Evolutionary conservation across 2,329 filamentous ascomycete species (phyloP).

Genomic region (Talaromyces albobiverticillius): DNA sequence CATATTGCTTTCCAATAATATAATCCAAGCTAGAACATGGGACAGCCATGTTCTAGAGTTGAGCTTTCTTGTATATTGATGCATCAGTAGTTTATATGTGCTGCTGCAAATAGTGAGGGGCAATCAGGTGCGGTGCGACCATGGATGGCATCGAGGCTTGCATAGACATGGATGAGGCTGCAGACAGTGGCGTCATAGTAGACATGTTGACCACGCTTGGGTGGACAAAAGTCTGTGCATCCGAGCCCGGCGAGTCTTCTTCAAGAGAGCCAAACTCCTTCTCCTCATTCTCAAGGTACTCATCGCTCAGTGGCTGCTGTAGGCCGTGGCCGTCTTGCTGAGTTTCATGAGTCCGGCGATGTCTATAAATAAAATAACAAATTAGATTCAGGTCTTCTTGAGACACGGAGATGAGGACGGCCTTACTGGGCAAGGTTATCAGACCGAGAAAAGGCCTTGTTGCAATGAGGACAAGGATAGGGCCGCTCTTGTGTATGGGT

Average conservation of each 20-base stretch:
- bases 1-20: background rate
- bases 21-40: background rate
- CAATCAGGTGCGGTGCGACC: slow-evolving; percentile 41
- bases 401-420: background rate
- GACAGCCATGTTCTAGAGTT: background rate
- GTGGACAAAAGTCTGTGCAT: slow-evolving; percentile 21
- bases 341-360: slow-evolving; percentile 77
- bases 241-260: slow-evolving; percentile 65
- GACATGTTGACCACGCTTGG: slow-evolving; percentile 33
- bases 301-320: slow-evolving; percentile 55
- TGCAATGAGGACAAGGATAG: slow-evolving; percentile 96
- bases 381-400: background rate
- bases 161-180: slow-evolving; percentile 32
- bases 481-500: slow-evolving; percentile 99
- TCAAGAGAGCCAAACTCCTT: slow-evolving; percentile 79
- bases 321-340: slow-evolving; percentile 56
- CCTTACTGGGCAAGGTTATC: slow-evolving; percentile 97
- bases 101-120: slow-evolving; percentile 42
- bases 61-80: background rate
- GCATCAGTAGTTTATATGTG: slow-evolving; percentile 30
- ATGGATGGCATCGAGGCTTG: slow-evolving; percentile 39
- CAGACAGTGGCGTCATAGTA: slow-evolving; percentile 35
- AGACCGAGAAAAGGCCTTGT: slow-evolving; percentile 96
- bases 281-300: slow-evolving; percentile 70
- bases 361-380: slow-evolving; percentile 45